phyloP scores from a whole-genome alignment of 2,329 filamentous ascomycete genomes.

The Curvularia spicifera region DNA sequence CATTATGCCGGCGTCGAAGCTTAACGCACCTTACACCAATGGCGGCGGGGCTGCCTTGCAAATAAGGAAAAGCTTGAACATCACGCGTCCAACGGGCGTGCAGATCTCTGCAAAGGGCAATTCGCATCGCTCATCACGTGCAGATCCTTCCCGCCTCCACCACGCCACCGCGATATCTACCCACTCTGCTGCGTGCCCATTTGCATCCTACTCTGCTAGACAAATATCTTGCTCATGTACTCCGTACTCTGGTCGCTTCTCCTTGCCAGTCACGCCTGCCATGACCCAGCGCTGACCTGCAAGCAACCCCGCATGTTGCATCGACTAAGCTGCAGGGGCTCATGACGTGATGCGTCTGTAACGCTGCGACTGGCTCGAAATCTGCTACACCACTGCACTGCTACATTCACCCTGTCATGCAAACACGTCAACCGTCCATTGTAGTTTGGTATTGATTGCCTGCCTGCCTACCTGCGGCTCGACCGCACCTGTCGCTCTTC shows the following conservation, averaged over 20 bases:
- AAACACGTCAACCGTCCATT: background rate
- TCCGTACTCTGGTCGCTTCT: background rate
- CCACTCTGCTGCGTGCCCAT: background rate
- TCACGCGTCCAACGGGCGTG: slow-evolving; percentile 48
- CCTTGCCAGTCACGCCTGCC: background rate
- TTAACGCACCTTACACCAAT: slow-evolving; percentile 37
- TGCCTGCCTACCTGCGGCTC: background rate
- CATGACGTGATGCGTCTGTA: slow-evolving; percentile 1
- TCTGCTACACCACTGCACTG: background rate
- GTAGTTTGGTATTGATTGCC: too few relatives aligned
- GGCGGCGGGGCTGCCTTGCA: slow-evolving; percentile 22
- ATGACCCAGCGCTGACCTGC: slow-evolving; percentile 1
- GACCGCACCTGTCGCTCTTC: background rate
- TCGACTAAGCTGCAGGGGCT: background rate
- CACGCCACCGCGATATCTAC: slow-evolving; percentile 14
- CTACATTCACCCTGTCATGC: background rate
- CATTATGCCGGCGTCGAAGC: slow-evolving; percentile 35
- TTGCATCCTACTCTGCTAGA: too few relatives aligned
- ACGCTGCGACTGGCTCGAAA: background rate
- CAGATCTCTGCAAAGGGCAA: slow-evolving; percentile 37
- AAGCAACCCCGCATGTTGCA: slow-evolving; percentile 14
- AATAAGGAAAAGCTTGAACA: slow-evolving; percentile 33
- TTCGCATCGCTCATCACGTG: slow-evolving; percentile 18
- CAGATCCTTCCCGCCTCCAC: slow-evolving; percentile 25
- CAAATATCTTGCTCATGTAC: too few relatives aligned